Evolutionary conservation across 2,329 filamentous ascomycete species (phyloP).

Genomic region (Macrophomina tecta): DNA sequence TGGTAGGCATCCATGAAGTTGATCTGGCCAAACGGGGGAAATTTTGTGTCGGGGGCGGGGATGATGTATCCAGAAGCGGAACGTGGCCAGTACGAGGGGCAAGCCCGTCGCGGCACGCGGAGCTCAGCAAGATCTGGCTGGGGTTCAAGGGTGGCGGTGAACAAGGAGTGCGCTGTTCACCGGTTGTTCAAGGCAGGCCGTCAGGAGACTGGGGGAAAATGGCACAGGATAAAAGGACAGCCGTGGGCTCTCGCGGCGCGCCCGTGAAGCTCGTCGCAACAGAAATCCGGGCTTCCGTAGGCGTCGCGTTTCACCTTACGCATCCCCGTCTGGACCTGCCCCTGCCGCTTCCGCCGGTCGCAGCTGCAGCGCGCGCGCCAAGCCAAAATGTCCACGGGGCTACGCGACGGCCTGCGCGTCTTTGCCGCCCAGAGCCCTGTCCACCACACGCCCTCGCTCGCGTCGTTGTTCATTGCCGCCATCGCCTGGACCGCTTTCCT

Average conservation of each 20-base stretch:
- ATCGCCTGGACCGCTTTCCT: constrained; percentile 22
- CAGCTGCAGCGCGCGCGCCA: constrained; percentile 26
- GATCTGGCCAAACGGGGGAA: background rate
- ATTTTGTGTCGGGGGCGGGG: constrained; percentile 15
- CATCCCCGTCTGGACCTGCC: constrained; percentile 4
- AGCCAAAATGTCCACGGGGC: constrained; percentile 27
- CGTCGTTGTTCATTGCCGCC: constrained; percentile 23
- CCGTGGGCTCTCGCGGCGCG: background rate
- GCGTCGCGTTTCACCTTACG: constrained; percentile 20
- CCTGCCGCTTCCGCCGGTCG: constrained; percentile 5
- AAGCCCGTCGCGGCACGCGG: constrained; percentile 15
- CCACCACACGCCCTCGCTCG: constrained; percentile 29
- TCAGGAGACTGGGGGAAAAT: constrained; percentile 10
- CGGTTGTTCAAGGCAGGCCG: constrained; percentile 5
- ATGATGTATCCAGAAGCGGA: constrained; percentile 28
- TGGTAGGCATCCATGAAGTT: constrained; percentile 51
- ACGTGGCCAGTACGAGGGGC: constrained; percentile 27
- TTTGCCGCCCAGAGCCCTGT: constrained; percentile 3
- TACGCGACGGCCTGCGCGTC: constrained; percentile 23
- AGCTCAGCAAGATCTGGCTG: constrained; percentile 14
- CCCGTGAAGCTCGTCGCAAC: constrained; percentile 13
- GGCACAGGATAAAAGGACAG: constrained; percentile 13
- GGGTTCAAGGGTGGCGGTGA: constrained; percentile 21
- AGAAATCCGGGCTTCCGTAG: background rate
- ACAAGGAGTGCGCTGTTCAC: constrained; percentile 25